These are phyloP conservation scores for Chloris gayana DNA, from an alignment of 176 grass and related monocot genomes.

Conservation along the genomic window DNA sequence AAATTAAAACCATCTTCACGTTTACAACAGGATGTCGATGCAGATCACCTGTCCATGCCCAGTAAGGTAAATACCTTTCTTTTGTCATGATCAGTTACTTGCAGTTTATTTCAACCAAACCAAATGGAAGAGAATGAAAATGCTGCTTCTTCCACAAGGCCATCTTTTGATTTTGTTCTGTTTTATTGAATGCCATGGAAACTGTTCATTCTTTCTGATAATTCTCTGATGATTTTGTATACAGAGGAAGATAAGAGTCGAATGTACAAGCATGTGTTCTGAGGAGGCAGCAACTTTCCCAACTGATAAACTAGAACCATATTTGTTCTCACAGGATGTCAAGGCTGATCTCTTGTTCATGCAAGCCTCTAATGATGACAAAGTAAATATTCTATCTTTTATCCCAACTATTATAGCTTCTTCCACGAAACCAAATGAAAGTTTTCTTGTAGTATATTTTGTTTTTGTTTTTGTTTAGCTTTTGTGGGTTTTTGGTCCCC, in stretches of 20 bases:
- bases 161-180: neutral
- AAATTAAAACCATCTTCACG: conserved; percentile 18
- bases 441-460: neutral
- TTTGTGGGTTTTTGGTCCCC: too few species aligned
- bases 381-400: conserved; percentile 13
- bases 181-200: neutral
- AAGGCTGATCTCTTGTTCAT: conserved; percentile 10
- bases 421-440: neutral
- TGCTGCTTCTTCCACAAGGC: neutral
- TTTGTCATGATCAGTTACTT: neutral
- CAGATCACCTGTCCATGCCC: neutral
- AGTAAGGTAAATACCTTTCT: conserved; percentile 6
- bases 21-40: neutral
- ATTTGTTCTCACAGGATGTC: conserved; percentile 4
- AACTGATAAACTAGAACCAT: conserved; percentile 4
- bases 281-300: neutral
- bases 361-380: neutral
- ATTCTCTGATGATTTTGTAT: conserved; percentile 24
- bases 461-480: neutral
- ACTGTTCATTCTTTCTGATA: neutral
- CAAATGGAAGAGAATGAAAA: conserved; percentile 4
- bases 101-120: neutral
- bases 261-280: neutral
- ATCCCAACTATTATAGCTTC: neutral
- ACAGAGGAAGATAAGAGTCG: conserved; percentile 13